Evolutionary conservation across 441 rosid species (phyloP).

Genomic region (Populus hybrid): DNA sequence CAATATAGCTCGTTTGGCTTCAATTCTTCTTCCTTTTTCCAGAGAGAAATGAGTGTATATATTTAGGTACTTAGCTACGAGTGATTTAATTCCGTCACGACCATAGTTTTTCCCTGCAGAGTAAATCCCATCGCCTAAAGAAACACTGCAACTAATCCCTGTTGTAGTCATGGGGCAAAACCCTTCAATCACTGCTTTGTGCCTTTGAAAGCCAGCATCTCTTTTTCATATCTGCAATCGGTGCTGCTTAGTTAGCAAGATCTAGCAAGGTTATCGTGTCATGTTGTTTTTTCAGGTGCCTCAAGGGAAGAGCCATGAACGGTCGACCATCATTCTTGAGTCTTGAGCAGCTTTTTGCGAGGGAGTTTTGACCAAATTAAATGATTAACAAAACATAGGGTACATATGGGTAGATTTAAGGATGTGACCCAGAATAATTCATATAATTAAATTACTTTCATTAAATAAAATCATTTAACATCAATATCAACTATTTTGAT

Average conservation of each 20-base stretch:
- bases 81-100: conserved; percentile 34
- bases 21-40: conserved; percentile 49
- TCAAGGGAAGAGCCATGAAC: conserved; percentile 61
- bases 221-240: conserved; percentile 58
- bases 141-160: conserved; percentile 44
- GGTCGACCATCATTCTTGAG: conserved; percentile 31
- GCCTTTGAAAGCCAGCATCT: conserved; percentile 57
- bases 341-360: too few species aligned
- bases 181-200: conserved; percentile 22
- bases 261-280: neutral
- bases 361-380: too few species aligned
- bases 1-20: too few species aligned
- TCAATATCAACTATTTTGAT: too few species aligned
- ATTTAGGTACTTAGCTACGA: conserved; percentile 47
- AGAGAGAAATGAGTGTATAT: conserved; percentile 43
- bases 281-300: conserved; percentile 22
- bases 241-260: neutral
- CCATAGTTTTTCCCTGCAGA: conserved; percentile 62
- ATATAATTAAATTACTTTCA: too few species aligned
- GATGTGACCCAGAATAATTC: too few species aligned
- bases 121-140: conserved; percentile 66
- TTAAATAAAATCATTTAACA: too few species aligned
- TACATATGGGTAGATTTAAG: too few species aligned
- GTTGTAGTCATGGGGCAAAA: conserved; percentile 67
- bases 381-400: too few species aligned